Evolutionary conservation across 2,329 filamentous ascomycete genomes (phyloP).

Genomic region (Aspergillus proliferans): DNA sequence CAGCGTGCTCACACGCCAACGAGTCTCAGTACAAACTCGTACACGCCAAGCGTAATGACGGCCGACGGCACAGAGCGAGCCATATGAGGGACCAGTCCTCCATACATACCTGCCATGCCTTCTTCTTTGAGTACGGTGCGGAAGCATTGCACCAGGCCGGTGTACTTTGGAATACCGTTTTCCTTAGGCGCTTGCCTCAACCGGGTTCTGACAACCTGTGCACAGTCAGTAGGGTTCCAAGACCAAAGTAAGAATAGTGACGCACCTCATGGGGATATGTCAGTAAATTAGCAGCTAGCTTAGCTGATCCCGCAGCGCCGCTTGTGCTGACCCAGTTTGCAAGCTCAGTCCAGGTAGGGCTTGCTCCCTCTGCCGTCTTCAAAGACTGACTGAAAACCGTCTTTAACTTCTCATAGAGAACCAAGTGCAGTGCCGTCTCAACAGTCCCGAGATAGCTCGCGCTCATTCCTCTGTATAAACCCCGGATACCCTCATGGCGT

Average conservation of each 20-base stretch:
- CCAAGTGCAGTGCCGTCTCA: constrained; percentile 32
- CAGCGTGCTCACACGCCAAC: constrained; percentile 4
- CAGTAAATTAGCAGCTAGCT: constrained; percentile 26
- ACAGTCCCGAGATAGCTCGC: constrained; percentile 51
- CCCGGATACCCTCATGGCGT: constrained; percentile 73
- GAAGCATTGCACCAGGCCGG: constrained; percentile 30
- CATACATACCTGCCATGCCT: constrained; percentile 30
- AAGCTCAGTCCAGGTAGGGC: constrained; percentile 19
- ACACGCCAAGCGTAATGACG: constrained; percentile 32
- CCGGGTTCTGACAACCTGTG: constrained; percentile 30
- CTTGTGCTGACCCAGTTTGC: constrained; percentile 26
- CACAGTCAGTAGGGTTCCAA: background rate
- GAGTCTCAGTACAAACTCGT: constrained; percentile 30
- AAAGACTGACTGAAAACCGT: constrained; percentile 15
- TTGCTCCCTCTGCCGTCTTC: constrained; percentile 13
- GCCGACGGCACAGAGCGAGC: constrained; percentile 30
- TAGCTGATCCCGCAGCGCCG: constrained; percentile 29
- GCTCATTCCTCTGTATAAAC: constrained; percentile 82
- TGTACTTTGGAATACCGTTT: constrained; percentile 30
- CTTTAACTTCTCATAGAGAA: constrained; percentile 33
- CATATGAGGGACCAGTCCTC: constrained; percentile 32
- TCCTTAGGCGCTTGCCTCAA: constrained; percentile 31
- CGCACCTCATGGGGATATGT: constrained; percentile 33
- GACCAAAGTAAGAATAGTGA: background rate
- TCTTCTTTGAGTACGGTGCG: constrained; percentile 29